Evolutionary conservation across 192 early-diverging fungal species (phyloP), one percentile per base, ranked within the genome.

Genomic region (Umbelopsis ramanniana): DNA sequence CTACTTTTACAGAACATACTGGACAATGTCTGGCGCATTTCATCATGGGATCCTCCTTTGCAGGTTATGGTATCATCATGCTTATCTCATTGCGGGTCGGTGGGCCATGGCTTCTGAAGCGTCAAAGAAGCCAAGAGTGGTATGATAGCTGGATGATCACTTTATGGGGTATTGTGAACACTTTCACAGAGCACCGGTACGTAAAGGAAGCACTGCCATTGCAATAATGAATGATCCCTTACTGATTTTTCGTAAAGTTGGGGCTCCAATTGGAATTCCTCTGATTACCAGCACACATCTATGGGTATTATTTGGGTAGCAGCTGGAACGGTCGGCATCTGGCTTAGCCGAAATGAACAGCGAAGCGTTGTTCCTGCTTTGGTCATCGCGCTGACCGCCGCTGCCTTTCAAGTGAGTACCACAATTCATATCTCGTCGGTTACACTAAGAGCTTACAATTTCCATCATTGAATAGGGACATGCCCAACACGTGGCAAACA

Each of bases 31-130:
- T 91, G 68, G 89, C 89, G 3, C 89, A 91, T 72, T 84, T 89
- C 69, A 91, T 91, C 67, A 91, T 91, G 89, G 89, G 89, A 37
- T 88, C 86, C 40, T 89, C 89, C 50, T 91, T 91, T 79, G 75
- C 89, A 38, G 87, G 78, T 14, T 91, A 91, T 74, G 89, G 89
- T 54, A 81, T 91, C 10, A 81, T 87, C 47, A 72, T 89, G 52
- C 71, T 91, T 29, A 55, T 91, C 23, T 76, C 82, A 3, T 55
- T 90, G 54, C 85, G 83, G 15, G 75, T 91, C 26, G 89, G 87
- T 19, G 78, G 76, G 2, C 86, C 85, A 9, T 91, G 89, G 89
- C 74, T 91, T 23, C 73, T 52, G 21, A 72, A 76, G 37, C 82
- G 78, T 46, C 82, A 84, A 38, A 87, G 87, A 71, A 87, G 86